Evolutionary conservation across 2,329 filamentous ascomycete species (phyloP), one percentile per base, ranked within the genome.

Genomic region (Beauveria pseudobassiana): DNA sequence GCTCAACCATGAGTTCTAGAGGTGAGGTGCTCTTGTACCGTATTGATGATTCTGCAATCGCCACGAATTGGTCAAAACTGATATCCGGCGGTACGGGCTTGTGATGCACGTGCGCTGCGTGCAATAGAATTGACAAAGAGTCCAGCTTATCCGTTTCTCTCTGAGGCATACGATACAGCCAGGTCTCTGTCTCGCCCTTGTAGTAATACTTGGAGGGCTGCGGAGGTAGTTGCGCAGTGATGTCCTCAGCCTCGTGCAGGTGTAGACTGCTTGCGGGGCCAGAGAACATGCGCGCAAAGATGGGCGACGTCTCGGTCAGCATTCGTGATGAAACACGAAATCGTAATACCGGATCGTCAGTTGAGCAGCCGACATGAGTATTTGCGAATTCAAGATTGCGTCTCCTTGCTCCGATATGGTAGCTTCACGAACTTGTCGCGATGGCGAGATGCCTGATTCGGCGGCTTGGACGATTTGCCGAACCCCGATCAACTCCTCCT

Each of bases 161-260:
- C 65, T 83, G 80, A 2, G 80, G 79, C 81, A 84, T 83, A 12
- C 78, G 76, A 63, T 81, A 83, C 1, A 83, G 65, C 64, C 71
- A 77, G 1, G 76, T 76, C 64, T 78, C 75, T 7, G 73, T 72
- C 0, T 78, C 78, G 57, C 82, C 78, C 38, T 73, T 70, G 64
- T 74, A 80, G 16, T 71, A 67, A 57, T 77, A 75, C 26, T 67
- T 71, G 0, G 68, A 71, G 1, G 76, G 72, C 0, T 72, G 67
- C 0, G 73, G 69, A 0, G 77, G 75, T 1, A 76, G 66, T 28
- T 76, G 71, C 2, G 68, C 64, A 5, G 68, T 63, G 5, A 76
- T 71, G 52, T 75, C 73, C 3, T 74, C 74, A 8, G 73, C 71
- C n/a, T 77, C 75, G 61, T 75, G 69, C 0, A 74, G 50, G 7